Percentiles rank a stretch among this genome's conserved stretches.
phyloP scores from a whole-genome alignment of 2,329 filamentous ascomycete species.

The Hymenoscyphus infarciens region DNA sequence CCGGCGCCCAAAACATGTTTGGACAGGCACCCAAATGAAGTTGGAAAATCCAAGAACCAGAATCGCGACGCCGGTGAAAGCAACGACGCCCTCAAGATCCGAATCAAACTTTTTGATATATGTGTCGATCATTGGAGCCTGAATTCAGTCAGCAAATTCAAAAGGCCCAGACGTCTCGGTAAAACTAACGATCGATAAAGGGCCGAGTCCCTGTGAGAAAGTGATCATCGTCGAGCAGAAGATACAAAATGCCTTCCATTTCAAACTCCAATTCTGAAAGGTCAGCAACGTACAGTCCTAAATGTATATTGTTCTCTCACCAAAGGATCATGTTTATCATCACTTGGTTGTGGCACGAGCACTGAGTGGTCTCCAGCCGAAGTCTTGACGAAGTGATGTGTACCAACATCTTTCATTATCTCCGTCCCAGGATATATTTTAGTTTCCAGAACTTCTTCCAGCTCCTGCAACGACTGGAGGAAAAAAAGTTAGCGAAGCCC shows the following conservation, averaged over 20 bases:
- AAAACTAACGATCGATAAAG: slow-evolving; percentile 37
- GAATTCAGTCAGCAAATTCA: neutral
- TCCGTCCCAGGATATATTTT: slow-evolving; percentile 36
- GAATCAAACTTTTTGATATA: slow-evolving; percentile 54
- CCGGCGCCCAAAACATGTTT: slow-evolving; percentile 45
- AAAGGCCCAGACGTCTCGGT: neutral
- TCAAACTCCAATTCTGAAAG: slow-evolving; percentile 42
- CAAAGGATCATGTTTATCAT: slow-evolving; percentile 47
- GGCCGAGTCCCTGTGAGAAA: slow-evolving; percentile 43
- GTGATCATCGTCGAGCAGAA: slow-evolving; percentile 38
- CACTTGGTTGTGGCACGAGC: slow-evolving; percentile 45
- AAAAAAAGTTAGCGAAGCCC: neutral
- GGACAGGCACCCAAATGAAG: slow-evolving; percentile 49
- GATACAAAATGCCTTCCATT: slow-evolving; percentile 42
- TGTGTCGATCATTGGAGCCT: slow-evolving; percentile 53
- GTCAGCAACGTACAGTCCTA: neutral
- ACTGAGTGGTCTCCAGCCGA: slow-evolving; percentile 41
- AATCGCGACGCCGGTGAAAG: slow-evolving; percentile 48
- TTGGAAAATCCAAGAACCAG: slow-evolving; percentile 48
- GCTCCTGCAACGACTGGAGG: slow-evolving; percentile 25
- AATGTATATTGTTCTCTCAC: slow-evolving; percentile 14
- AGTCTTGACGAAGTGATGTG: slow-evolving; percentile 61
- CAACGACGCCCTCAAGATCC: slow-evolving; percentile 47
- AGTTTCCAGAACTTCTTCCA: slow-evolving; percentile 34
- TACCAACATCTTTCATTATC: slow-evolving; percentile 50